Evolutionary conservation across 306 rosid genomes (phyloP), one percentile per base, ranked within the genome.

Genomic region (Arachis hypogaea): DNA sequence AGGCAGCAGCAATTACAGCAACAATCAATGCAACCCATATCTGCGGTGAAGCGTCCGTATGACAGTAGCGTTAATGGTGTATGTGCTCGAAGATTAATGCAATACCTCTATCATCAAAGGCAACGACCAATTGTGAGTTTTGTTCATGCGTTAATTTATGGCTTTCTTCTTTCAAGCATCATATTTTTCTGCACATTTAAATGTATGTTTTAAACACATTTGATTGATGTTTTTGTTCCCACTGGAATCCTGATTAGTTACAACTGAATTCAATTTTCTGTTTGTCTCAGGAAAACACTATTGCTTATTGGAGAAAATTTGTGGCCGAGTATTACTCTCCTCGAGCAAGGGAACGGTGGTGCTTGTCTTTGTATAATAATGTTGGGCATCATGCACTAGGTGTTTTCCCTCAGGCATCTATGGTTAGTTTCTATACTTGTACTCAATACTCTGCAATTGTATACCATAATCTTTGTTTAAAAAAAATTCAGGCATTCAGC

Each of bases 291-390:
- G 98, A 95, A 54, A 95, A 92, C 63, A 82, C 88, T 66, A 87
- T 95, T 80, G 97, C 93, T 11, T 95, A 95, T 81, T 95, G 99
- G 99, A 92, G 93, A 77, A 95, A 95, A 84, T 95, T 95, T 85
- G 98, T 95, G 66, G 81, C 96, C 9, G 98, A 92, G 76, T 95
- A 92, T 82, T 95, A 95, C 84, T 88, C 99, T 45, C 98, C 97
- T 62, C 96, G 96, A 18, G 97, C 99, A 47, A 95, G 87, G 87
- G 91, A 92, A 76, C 82, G 98, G 59, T 95, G 99, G 99, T 95
- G 99, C 78, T 82, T 95, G 82, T 90, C 99, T 10, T 77, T 88
- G 56, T 92, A 95, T 86, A 96, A 79, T 65, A 95, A 92, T 11
- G 92, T 87, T 59, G 98, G 98, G 59, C 89, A 92, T 40, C 96